phyloP scores from a whole-genome alignment of 768 basidiomycete genomes.

The Russula abietina region DNA sequence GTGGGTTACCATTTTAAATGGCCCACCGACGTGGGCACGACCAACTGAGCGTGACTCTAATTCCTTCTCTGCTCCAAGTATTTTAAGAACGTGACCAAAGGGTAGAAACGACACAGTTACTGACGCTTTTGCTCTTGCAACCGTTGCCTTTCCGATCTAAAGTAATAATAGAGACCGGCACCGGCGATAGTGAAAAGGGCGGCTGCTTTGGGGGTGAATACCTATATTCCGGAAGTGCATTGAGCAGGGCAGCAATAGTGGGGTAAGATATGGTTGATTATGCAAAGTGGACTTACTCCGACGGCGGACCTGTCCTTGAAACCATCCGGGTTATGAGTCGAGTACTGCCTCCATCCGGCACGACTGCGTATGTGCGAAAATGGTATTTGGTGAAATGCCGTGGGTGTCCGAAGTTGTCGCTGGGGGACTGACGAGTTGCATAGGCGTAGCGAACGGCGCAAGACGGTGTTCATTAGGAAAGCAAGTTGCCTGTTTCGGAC shows the following conservation, averaged over 20 bases:
- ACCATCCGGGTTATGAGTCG: constrained; percentile 7
- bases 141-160: constrained; percentile 78
- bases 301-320: constrained; percentile 21
- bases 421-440: neutral
- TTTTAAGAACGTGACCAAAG: neutral
- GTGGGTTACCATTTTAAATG: constrained; percentile 71
- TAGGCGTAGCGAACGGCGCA: constrained; percentile 3
- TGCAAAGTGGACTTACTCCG: constrained; percentile 20
- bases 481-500: constrained; percentile 9
- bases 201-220: constrained; percentile 87
- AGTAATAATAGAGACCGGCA: constrained; percentile 78
- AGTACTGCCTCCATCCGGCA: constrained; percentile 1
- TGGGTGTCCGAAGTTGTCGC: neutral
- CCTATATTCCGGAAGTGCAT: constrained; percentile 40
- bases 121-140: constrained; percentile 70
- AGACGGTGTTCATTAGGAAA: constrained; percentile 20
- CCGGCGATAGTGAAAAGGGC: constrained; percentile 81
- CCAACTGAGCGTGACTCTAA: constrained; percentile 68
- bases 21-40: constrained; percentile 84
- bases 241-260: neutral
- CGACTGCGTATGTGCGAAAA: neutral
- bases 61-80: constrained; percentile 51
- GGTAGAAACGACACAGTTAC: constrained; percentile 24
- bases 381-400: neutral
- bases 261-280: neutral